Evolutionary conservation across 148 eudicot genomes (phyloP).

Genomic region (Arctostaphylos glauca): DNA sequence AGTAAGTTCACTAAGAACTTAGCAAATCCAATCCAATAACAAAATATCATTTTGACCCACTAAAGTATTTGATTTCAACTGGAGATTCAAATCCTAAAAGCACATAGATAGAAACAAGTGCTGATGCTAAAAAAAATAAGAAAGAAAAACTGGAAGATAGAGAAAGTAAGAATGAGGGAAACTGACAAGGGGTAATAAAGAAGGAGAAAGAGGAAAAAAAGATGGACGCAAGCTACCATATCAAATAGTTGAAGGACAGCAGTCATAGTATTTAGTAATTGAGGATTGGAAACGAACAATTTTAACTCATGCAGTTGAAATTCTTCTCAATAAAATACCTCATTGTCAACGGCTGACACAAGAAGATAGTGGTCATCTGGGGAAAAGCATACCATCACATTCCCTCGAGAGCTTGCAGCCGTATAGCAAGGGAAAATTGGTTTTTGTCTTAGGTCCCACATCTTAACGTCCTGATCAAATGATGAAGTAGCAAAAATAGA

Average conservation of each 20-base stretch:
- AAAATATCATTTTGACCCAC: background rate
- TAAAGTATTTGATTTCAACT: background rate
- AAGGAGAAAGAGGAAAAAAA: background rate
- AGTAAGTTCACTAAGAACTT: background rate
- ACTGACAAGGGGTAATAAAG: background rate
- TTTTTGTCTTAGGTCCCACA: conserved; percentile 92
- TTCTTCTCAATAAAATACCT: conserved; percentile 43
- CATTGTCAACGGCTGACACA: conserved; percentile 91
- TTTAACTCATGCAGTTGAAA: background rate
- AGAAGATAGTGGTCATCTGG: conserved; percentile 89
- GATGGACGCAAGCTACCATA: background rate
- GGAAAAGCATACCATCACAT: conserved; percentile 96
- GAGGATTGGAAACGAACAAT: background rate
- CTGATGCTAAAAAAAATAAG: background rate
- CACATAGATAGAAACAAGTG: background rate
- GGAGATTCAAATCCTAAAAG: background rate
- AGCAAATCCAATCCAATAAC: background rate
- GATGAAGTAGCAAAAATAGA: conserved; percentile 85
- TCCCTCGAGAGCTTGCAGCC: conserved; percentile 84
- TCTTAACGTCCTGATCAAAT: conserved; percentile 81
- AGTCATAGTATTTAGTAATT: background rate
- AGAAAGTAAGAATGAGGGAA: background rate
- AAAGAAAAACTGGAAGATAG: background rate
- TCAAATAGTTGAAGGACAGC: background rate
- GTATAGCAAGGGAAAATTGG: conserved; percentile 72